A percentile compares a stretch with the other conserved stretches of the same genome.
Conservation (phyloP, 306 rosid species). For the Oxytropis ochrocephala region DNA sequence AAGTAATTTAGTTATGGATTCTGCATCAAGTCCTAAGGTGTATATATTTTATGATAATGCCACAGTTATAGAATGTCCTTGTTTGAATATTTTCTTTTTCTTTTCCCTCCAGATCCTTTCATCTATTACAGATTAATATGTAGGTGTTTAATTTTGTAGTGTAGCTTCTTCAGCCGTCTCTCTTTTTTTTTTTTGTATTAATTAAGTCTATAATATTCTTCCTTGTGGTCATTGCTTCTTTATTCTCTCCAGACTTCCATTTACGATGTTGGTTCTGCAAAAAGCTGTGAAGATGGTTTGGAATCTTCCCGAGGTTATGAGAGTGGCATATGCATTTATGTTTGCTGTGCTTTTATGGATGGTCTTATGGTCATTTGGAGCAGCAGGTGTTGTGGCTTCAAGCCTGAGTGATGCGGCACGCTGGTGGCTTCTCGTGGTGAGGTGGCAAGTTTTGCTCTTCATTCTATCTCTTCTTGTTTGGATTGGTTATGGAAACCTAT, state of each 20-base stretch:
- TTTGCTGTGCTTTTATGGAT: conserved; percentile 84
- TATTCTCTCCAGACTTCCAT: conserved; percentile 76
- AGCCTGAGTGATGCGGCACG: conserved; percentile 78
- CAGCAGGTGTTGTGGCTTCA: conserved; percentile 95
- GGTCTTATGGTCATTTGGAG: conserved; percentile 95
- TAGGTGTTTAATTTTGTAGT: background rate
- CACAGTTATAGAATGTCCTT: background rate
- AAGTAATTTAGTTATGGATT: background rate
- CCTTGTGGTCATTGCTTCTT: conserved; percentile 6
- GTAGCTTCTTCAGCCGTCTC: background rate
- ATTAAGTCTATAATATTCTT: conserved; percentile 10
- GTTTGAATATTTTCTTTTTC: background rate
- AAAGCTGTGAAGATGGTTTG: conserved; percentile 94
- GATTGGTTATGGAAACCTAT: conserved; percentile 17
- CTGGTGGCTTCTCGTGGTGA: conserved; percentile 99
- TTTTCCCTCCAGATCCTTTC: conserved; percentile 5
- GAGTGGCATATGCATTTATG: conserved; percentile 80
- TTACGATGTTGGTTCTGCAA: conserved; percentile 85
- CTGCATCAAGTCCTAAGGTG: background rate
- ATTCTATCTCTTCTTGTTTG: conserved; percentile 30
- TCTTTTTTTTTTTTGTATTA: conserved; percentile 5
- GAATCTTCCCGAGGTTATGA: conserved; percentile 74
- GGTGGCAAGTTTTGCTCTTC: conserved; percentile 91
- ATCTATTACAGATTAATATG: background rate
- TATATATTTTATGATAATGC: background rate